Evolutionary conservation across 2,329 filamentous ascomycete genomes (phyloP), one percentile per base, ranked within the genome.

Genomic region (Paecilomyces fulvus): DNA sequence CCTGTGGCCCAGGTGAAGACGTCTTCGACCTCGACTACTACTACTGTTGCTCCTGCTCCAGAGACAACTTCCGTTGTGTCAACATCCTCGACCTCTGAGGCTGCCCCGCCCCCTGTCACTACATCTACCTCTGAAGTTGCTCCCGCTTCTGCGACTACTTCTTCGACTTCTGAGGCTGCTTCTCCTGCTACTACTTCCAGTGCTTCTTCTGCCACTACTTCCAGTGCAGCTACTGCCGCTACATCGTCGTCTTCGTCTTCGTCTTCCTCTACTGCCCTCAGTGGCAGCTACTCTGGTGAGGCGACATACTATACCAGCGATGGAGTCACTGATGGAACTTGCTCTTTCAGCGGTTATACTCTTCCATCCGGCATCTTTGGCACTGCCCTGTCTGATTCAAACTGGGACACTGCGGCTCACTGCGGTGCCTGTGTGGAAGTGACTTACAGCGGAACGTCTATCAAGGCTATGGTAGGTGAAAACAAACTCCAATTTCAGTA

Each of bases 361-460:
- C 73, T 88, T 25, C 84, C 85, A 6, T 74, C 78, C 10, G 74
- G 75, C 11, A 69, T 87, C 56, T 71, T 65, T 63, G 85, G 86
- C 55, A 84, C 83, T 9, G 85, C 86, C 1, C 77, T 84, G 52
- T 83, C 84, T 0, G 78, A 56, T 43, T 72, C 76, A 2, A 80
- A 78, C 61, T 88, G 85, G 85, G 59, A 65, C 30, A 53, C 67
- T 54, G 77, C 79, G 1, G 77, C 73, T 48, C 74, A 81, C 60
- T 89, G 86, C 64, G 85, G 86, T 60, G 73, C 77, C 20, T 88
- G 86, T 60, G 72, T 88, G 11, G 69, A 77, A 53, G 82, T 88
- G 79, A 69, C 62, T 3, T 67, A 67, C 3, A 75, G 68, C 12
- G 83, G 83, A 17, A 81, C 80, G 57, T 75, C 73, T 23, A 78